Base-by-base conservation (phyloP, 31 red algal species). In the Endocladia muricata region DNA sequence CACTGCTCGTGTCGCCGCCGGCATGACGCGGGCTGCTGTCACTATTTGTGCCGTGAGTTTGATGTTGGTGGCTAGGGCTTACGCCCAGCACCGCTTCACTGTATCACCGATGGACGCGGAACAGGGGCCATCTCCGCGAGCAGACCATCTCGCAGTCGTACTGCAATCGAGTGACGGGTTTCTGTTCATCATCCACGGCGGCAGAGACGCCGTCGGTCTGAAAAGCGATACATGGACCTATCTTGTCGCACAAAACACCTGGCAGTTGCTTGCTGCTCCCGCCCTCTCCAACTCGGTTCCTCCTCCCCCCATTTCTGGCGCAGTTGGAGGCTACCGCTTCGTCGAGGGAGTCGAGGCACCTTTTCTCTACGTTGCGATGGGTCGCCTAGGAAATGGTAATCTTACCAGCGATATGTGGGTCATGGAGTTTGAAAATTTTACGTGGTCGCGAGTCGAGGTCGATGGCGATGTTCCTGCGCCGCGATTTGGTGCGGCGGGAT, bases 191-290 rank as follows among this genome's bases (percentile, higher is more conserved):
- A 58, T 81, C 58, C 63, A 69, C 30, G 77, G 77, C 22, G 77
- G 77, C 9, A 40, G 77, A 51, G 77, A 81, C 31, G 61, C 2
- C 1, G 44, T 48, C 31, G 48, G 61, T 41, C 47, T 55, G 38
- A 81, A 81, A 66, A 70, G 63, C 28, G 77, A 81, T 49, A 81
- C 77, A n/a, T 81, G 77, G 77, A 81, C 61, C 32, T 81, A 70
- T 48, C 44, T 81, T 51, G 77, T 81, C 41, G 6, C 77, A 0
- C 62, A 52, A 42, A 81, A 81, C 62, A 21, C 47, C 21, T 81
- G 77, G 77, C 31, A 37, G 11, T 64, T 81, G 28, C 63, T 81
- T 23, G 77, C 77, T 1, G 25, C 48, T 0, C 44, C 44, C 48
- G 63, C 63, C 11, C 61, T 68, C 2, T 61, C 37, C 28, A n/a